These are phyloP conservation scores for Rubia yunnanensis DNA, from an alignment of 257 asterid species.

Conservation along the genomic window DNA sequence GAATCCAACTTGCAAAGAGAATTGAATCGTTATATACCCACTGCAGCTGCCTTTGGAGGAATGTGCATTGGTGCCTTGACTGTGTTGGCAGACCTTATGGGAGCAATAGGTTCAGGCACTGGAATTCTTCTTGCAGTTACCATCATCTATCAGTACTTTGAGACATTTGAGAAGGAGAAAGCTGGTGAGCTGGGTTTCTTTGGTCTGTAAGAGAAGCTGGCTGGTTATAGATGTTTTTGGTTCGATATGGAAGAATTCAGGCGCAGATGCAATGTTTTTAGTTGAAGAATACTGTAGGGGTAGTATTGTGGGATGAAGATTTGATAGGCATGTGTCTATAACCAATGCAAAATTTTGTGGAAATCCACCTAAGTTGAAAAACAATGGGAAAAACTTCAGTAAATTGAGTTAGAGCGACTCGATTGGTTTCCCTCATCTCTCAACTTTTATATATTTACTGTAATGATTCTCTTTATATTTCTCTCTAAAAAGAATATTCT, in stretches of 20 bases:
- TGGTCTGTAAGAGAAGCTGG: constrained; percentile 34
- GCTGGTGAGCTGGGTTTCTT: constrained; percentile 65
- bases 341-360: neutral
- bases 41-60: constrained; percentile 79
- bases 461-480: too few species aligned
- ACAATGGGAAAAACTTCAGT: neutral
- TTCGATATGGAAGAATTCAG: neutral
- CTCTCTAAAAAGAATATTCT: too few species aligned
- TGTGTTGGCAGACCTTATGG: constrained; percentile 66
- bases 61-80: constrained; percentile 67
- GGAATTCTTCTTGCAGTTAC: constrained; percentile 69
- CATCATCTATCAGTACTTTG: constrained; percentile 61
- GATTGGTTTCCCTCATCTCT: too few species aligned
- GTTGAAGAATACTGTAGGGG: neutral
- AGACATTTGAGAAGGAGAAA: constrained; percentile 73
- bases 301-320: neutral
- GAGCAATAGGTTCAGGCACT: constrained; percentile 73
- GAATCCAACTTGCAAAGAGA: constrained; percentile 62
- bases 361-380: neutral
- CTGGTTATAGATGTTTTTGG: neutral
- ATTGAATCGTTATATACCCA: constrained; percentile 58
- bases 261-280: neutral
- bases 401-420: neutral
- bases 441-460: too few species aligned
- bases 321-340: neutral